These are phyloP conservation scores for Croton laevigatus DNA, from an alignment of 441 rosid genomes.

Conservation along the genomic window DNA sequence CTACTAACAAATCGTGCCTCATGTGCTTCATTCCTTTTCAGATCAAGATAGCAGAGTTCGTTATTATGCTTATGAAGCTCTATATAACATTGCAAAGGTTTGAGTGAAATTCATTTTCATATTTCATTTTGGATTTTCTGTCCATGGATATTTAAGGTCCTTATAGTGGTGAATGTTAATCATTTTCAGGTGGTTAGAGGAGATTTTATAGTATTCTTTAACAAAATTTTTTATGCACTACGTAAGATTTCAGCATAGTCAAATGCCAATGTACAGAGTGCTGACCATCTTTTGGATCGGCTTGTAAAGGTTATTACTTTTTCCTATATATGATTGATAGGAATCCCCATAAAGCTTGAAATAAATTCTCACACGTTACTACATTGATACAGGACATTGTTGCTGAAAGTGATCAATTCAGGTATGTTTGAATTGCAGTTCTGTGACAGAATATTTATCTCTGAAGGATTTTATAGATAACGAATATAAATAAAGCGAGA, in stretches of 20 bases:
- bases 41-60: slow-evolving; percentile 99
- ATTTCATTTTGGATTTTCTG: background rate
- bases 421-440: slow-evolving; percentile 42
- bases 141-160: slow-evolving; percentile 3
- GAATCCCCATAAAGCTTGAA: slow-evolving; percentile 18
- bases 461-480: no score
- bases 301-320: slow-evolving; percentile 77
- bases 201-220: slow-evolving; percentile 92
- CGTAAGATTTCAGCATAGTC: slow-evolving; percentile 98
- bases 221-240: slow-evolving; percentile 92
- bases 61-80: slow-evolving; percentile 99
- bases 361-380: slow-evolving; percentile 28
- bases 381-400: slow-evolving; percentile 90
- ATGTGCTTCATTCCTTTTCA: slow-evolving; percentile 84
- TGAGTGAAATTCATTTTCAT: slow-evolving; percentile 12
- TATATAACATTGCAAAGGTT: slow-evolving; percentile 99
- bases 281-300: slow-evolving; percentile 97
- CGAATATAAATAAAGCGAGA: no score
- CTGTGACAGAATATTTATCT: no score
- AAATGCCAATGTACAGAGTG: slow-evolving; percentile 97
- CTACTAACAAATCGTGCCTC: slow-evolving; percentile 92
- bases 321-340: slow-evolving; percentile 12
- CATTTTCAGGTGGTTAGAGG: slow-evolving; percentile 92
- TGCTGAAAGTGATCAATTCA: slow-evolving; percentile 99
- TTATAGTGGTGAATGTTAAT: slow-evolving; percentile 24